Evolutionary conservation across 306 rosid species (phyloP), one percentile per base, ranked within the genome.

Genomic region (Casuarina equisetifolia): DNA sequence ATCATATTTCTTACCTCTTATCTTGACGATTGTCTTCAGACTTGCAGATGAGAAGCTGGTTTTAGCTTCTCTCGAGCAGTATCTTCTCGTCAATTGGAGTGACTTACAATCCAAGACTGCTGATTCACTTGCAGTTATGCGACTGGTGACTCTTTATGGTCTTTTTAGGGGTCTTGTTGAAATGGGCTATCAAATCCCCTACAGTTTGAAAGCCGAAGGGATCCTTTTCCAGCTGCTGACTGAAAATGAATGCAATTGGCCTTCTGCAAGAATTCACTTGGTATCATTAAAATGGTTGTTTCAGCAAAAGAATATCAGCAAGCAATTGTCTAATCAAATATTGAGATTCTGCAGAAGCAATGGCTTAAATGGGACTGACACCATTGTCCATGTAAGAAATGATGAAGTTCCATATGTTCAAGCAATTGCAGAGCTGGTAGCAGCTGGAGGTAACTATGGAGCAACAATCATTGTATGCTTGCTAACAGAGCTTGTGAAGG

Each of bases 1-100:
- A 43, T 46, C 54, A n/a, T 32, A 55, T 69, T 57, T 25, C 79
- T 48, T 66, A 52, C 63, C 81, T 87, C 72, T 85, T 84, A 40
- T 62, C 62, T 79, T 69, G 70, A 71, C 69, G 48, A 43, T 45
- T 75, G 61, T 80, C 77, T 57, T 84, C 92, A 92, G 97, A 62
- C 85, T 95, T 80, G 97, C 94, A 43, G 98, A 95, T 85, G 98
- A 91, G 79, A 92, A 91, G 82, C 74, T 91, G 85, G 91, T 91
- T 79, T 86, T 92, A 78, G 88, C 92, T 73, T 95, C 96, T 75
- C 86, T 95, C 57, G 98, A 95, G 75, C 93, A 89, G 76, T 91
- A 92, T 82, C 83, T 91, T 88, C 88, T 91, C 76, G 90, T 80
- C 73, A 89, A 91, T 74, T 66, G 81, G 72, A 74, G 83, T 66